phyloP scores from a whole-genome alignment of 768 basidiomycete genomes.

The Lentinula sp. region DNA sequence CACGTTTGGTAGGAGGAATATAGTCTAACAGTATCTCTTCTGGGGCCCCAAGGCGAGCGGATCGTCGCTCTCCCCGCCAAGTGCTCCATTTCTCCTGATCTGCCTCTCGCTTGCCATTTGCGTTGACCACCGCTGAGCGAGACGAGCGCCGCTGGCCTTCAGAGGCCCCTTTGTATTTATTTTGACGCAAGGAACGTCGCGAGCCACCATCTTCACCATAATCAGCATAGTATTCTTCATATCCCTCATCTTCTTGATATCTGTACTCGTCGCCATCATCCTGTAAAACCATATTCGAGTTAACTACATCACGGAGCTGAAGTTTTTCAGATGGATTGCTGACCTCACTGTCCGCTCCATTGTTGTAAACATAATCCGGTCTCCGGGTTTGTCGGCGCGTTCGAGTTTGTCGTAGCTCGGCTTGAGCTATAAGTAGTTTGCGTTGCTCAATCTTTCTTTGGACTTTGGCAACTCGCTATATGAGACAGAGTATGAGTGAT shows the following conservation, averaged over 20 bases:
- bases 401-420: constrained; percentile 73
- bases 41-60: constrained; percentile 55
- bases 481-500: constrained; percentile 9
- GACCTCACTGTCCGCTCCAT: constrained; percentile 61
- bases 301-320: constrained; percentile 8
- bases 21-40: constrained; percentile 44
- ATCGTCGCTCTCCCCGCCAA: constrained; percentile 76
- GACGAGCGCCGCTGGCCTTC: constrained; percentile 47
- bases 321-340: constrained; percentile 20
- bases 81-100: constrained; percentile 45
- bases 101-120: constrained; percentile 48
- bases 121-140: constrained; percentile 40
- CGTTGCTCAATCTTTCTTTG: constrained; percentile 68
- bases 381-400: constrained; percentile 67
- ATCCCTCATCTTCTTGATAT: constrained; percentile 60
- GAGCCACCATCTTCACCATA: constrained; percentile 31
- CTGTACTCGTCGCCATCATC: constrained; percentile 66
- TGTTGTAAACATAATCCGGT: constrained; percentile 78
- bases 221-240: constrained; percentile 50
- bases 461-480: constrained; percentile 65
- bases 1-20: constrained; percentile 55
- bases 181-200: constrained; percentile 35
- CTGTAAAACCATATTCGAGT: constrained; percentile 27
- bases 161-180: constrained; percentile 23
- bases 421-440: constrained; percentile 59